Conservation (phyloP, 2,329 filamentous ascomycete species). For the Aspergillus fumigatiaffinis region DNA sequence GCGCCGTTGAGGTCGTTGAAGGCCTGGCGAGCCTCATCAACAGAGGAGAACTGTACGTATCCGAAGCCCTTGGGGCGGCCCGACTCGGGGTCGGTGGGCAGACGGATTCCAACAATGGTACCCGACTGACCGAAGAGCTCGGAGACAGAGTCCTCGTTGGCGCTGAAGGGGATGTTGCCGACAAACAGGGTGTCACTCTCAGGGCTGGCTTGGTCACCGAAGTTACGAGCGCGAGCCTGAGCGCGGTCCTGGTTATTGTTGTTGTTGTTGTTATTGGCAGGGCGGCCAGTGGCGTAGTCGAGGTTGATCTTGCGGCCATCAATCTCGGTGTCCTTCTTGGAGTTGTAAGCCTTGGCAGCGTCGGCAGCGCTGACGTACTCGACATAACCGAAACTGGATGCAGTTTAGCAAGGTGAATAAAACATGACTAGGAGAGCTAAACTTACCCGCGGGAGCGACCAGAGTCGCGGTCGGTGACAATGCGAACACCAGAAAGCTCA, state of each 20-base stretch:
- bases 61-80: conserved; percentile 88
- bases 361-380: conserved; percentile 69
- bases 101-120: conserved; percentile 71
- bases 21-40: conserved; percentile 78
- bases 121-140: conserved; percentile 70
- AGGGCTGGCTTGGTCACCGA: conserved; percentile 74
- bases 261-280: conserved; percentile 50
- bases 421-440: not conserved
- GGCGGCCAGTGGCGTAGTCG: conserved; percentile 69
- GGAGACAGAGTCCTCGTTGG: conserved; percentile 69
- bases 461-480: conserved; percentile 77
- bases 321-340: conserved; percentile 69
- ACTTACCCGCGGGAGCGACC: conserved; percentile 76
- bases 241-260: conserved; percentile 56
- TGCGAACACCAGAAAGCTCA: conserved; percentile 67
- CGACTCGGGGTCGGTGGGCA: conserved; percentile 82
- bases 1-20: conserved; percentile 67
- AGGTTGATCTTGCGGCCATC: conserved; percentile 73
- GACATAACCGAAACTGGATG: conserved; percentile 74
- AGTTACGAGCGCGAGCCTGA: conserved; percentile 48
- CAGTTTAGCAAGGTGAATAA: conserved; percentile 5
- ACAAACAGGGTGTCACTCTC: conserved; percentile 86
- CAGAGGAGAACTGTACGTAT: conserved; percentile 76
- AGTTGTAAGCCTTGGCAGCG: conserved; percentile 68
- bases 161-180: conserved; percentile 83